Base-by-base conservation (phyloP, 2,329 filamentous ascomycete genomes). In the Colletotrichum spinosum region DNA sequence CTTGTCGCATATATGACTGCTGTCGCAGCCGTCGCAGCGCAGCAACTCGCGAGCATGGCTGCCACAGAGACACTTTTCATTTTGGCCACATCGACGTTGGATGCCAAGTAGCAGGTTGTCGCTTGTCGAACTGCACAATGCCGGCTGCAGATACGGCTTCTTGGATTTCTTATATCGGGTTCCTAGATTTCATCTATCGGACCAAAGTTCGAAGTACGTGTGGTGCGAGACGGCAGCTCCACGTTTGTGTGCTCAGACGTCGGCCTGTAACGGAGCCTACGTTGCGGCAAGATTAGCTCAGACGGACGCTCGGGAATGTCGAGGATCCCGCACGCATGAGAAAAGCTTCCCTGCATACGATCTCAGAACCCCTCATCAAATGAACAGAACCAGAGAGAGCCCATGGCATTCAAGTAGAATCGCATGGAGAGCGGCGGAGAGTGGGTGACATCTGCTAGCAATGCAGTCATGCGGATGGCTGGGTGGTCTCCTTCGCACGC, bases 271-370 rank as follows among this genome's bases (percentile, higher is more conserved):
- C 46, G 2, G 17, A 17, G 17, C 17, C 2, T 17, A 17, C 17
- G 55, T 51, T 25, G 46, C 55, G 38, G 17, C 42, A 58, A n/a
- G 13, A 17, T 42, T 50, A 46, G 33, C 55, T 58, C 46, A 37
- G 55, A 51, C 55, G 55, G 39, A 17, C 46, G 38, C 35, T 58
- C 55, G 55, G 55, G 46, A 15, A 51, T 11, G 25, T 58, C 7
- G 46, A 58, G 33, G 55, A 58, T 42, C 55, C 55, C 55, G 55
- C n/a, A 38, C 12, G 55, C 46, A 58, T 58, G 33, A 51, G 44
- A 25, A 50, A 6, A 25, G 25, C 25, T 50, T 41, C 25, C 17
- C 10, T 12, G 12, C 46, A 34, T 33, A 3, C 6, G 25, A 25
- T 25, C 3, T 25, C 25, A 25, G 25, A 25, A 25, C 25, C 25